Evolutionary conservation across 2,329 filamentous ascomycete species (phyloP).

Genomic region (Epicoccum sorghinum): DNA sequence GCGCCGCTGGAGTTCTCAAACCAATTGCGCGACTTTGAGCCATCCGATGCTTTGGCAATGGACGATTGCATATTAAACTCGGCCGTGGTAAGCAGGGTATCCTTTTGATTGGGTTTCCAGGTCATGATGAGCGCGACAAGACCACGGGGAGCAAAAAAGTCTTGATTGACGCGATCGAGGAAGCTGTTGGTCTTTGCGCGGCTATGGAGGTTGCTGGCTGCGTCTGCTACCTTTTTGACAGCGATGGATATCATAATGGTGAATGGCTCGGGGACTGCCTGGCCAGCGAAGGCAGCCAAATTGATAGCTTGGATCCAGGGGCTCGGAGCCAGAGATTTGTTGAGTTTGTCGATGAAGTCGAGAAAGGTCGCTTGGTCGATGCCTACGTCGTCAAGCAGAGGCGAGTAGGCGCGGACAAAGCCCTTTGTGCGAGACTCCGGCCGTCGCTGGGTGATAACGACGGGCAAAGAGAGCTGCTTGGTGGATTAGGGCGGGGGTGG

Average conservation of each 20-base stretch:
- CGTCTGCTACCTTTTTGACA: constrained; percentile 46
- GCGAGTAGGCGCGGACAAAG: constrained; percentile 61
- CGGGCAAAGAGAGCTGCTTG: constrained; percentile 40
- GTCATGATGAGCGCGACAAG: constrained; percentile 62
- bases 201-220: constrained; percentile 31
- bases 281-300: constrained; percentile 39
- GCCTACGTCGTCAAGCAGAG: constrained; percentile 51
- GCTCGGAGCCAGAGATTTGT: constrained; percentile 50
- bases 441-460: constrained; percentile 61
- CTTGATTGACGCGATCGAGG: constrained; percentile 61
- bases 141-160: constrained; percentile 63
- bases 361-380: constrained; percentile 58
- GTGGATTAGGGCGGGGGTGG: not conserved
- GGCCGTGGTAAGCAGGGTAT: not conserved
- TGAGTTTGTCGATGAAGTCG: constrained; percentile 56
- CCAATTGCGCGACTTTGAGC: constrained; percentile 23
- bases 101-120: constrained; percentile 50
- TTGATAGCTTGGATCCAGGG: constrained; percentile 27
- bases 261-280: constrained; percentile 7
- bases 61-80: constrained; percentile 5
- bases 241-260: constrained; percentile 49
- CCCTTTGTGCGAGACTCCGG: constrained; percentile 56
- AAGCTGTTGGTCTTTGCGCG: constrained; percentile 57
- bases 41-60: constrained; percentile 5
- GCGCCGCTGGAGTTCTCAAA: constrained; percentile 30